A percentile compares a stretch with the other conserved stretches of the same genome.
These are phyloP conservation scores for Diplodia scrobiculata DNA, from an alignment of 2,329 filamentous ascomycete species.

Conservation along the genomic window DNA sequence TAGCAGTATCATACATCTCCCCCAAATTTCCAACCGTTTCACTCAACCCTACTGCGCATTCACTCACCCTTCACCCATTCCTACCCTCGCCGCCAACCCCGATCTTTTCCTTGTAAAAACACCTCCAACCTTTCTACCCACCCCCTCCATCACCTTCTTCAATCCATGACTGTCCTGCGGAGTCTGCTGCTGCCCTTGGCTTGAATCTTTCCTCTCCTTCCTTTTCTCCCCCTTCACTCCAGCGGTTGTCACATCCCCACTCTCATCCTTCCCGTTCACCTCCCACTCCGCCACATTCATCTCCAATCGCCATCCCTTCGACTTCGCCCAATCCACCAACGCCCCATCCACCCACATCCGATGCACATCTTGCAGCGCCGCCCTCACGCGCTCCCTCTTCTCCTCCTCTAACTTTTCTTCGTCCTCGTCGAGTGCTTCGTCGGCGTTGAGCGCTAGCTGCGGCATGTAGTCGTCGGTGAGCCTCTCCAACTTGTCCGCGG, in stretches of 20 bases:
- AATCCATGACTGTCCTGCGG: background rate
- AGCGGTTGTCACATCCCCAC: too few species aligned
- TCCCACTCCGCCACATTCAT: background rate
- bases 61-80: background rate
- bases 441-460: background rate
- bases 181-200: background rate
- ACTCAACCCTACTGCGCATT: background rate
- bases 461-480: background rate
- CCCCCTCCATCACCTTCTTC: background rate
- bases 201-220: background rate
- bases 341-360: conserved; percentile 4
- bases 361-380: background rate
- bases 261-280: background rate
- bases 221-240: background rate
- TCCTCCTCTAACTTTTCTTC: background rate
- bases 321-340: background rate
- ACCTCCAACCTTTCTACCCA: background rate
- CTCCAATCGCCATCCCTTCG: background rate
- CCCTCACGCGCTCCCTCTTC: background rate
- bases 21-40: background rate
- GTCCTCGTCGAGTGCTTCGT: background rate
- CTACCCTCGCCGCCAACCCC: background rate
- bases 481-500: conserved; percentile 1
- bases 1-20: background rate
- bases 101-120: conserved; percentile 2